phyloP scores from a whole-genome alignment of 2,329 filamentous ascomycete species.

The Penicillium thymicola region DNA sequence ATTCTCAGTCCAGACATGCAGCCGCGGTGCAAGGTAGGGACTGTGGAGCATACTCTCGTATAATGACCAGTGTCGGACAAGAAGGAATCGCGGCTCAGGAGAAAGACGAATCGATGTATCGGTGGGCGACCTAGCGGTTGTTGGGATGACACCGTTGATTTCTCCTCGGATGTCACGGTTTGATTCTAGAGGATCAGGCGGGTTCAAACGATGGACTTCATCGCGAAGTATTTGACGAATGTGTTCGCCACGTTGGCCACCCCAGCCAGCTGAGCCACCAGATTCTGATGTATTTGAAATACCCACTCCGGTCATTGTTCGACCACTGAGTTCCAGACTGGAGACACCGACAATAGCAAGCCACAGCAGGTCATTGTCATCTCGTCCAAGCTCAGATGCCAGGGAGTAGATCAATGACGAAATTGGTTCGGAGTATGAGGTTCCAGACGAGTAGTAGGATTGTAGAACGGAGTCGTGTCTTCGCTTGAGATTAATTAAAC shows the following conservation, averaged over 20 bases:
- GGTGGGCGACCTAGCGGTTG: constrained; percentile 80
- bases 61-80: constrained; percentile 93
- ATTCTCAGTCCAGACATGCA: constrained; percentile 91
- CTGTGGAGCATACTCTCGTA: constrained; percentile 99
- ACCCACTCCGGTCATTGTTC: constrained; percentile 75
- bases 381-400: constrained; percentile 88
- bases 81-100: constrained; percentile 86
- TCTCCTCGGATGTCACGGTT: constrained; percentile 64
- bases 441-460: constrained; percentile 80
- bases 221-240: constrained; percentile 85
- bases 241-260: constrained; percentile 74
- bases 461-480: constrained; percentile 75
- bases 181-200: constrained; percentile 60
- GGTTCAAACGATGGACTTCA: constrained; percentile 90
- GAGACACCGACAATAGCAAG: constrained; percentile 89
- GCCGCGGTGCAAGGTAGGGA: constrained; percentile 82
- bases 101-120: constrained; percentile 90
- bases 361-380: constrained; percentile 96
- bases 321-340: constrained; percentile 88
- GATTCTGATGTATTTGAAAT: constrained; percentile 54
- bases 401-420: constrained; percentile 93
- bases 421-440: constrained; percentile 91
- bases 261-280: constrained; percentile 66
- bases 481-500: constrained; percentile 69
- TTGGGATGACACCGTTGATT: constrained; percentile 78